Evolutionary conservation across 176 grass and related monocot species (phyloP), one percentile per base, ranked within the genome.

Genomic region (Thalia dealbata): DNA sequence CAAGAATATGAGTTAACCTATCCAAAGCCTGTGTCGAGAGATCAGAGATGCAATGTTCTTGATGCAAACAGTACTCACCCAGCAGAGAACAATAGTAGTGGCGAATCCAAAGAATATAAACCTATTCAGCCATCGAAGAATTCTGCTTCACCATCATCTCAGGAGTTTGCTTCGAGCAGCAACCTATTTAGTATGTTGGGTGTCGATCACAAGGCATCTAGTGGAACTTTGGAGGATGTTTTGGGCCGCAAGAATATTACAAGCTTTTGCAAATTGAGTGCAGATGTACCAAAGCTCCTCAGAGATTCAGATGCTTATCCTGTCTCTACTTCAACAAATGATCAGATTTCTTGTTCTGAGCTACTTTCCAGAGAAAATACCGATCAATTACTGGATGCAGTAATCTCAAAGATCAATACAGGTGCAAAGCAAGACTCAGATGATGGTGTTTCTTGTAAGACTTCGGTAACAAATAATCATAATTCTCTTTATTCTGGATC

Each of bases 351-450:
- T 18, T 75, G 44, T 78, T 89, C 83, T 72, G 83, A 72, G 65
- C 71, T 80, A 10, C 89, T 92, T 56, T 83, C 83, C 60, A 70
- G 79, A 75, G 81, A 84, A 75, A 69, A 84, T 54, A 82, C 67
- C 46, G 90, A 92, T 65, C 90, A 92, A 64, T 70, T 92, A 77
- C 71, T 92, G 84, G 90, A 92, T 82, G 90, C 90, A 61, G 76
- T 92, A 76, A 82, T 92, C 63, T 86, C 83, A 75, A 92, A 82
- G 44, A 75, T 89, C 38, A 92, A 86, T 70, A 73, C 76, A 43
- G 51, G 73, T 75, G 58, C 78, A 23, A 92, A 89, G 66, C 81
- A 92, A 58, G 73, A 51, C 60, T 76, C 75, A 69, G 83, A 89
- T 78, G 81, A 82, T 63, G 83, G 51, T 77, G 54, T 75, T 64